Evolutionary conservation across 2,329 filamentous ascomycete species (phyloP).

Genomic region (Colletotrichum acutatum): DNA sequence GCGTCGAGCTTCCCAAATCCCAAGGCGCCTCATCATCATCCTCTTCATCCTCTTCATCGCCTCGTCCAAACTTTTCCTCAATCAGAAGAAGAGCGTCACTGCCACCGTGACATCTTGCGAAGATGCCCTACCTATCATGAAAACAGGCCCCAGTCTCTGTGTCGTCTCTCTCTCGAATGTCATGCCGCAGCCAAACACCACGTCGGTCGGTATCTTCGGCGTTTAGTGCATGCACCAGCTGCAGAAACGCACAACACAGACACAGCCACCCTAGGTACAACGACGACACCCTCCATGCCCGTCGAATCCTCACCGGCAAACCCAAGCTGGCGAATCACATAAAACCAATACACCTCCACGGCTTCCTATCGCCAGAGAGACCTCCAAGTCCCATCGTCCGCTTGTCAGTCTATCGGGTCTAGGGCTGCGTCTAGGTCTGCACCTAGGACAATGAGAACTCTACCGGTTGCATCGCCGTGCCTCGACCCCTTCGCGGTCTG

Average conservation of each 20-base stretch:
- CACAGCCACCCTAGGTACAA: background rate
- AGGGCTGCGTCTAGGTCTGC: slow-evolving; percentile 2
- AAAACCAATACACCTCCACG: background rate
- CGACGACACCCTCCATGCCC: slow-evolving; percentile 13
- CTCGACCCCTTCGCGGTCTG: slow-evolving; percentile 14
- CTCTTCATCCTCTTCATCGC: background rate
- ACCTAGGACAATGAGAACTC: background rate
- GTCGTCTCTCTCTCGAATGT: background rate
- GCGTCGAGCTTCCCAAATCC: slow-evolving; percentile 8
- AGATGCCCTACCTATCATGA: background rate
- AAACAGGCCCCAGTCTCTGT: background rate
- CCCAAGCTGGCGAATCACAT: slow-evolving; percentile 20
- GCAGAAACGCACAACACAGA: slow-evolving; percentile 24
- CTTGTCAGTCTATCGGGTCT: slow-evolving; percentile 13
- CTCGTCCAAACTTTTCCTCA: background rate
- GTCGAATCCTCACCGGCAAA: slow-evolving; percentile 5
- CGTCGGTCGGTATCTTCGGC: slow-evolving; percentile 1
- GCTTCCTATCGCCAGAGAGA: background rate
- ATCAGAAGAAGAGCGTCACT: background rate
- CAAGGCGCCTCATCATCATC: background rate
- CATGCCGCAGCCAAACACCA: slow-evolving; percentile 1
- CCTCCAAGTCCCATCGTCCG: background rate
- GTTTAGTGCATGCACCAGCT: slow-evolving; percentile 8
- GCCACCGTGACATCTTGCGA: background rate
- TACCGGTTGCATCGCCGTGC: slow-evolving; percentile 20